Evolutionary conservation across 1,284 basidiomycete species (phyloP).

Genomic region (Termitomyces sp.): DNA sequence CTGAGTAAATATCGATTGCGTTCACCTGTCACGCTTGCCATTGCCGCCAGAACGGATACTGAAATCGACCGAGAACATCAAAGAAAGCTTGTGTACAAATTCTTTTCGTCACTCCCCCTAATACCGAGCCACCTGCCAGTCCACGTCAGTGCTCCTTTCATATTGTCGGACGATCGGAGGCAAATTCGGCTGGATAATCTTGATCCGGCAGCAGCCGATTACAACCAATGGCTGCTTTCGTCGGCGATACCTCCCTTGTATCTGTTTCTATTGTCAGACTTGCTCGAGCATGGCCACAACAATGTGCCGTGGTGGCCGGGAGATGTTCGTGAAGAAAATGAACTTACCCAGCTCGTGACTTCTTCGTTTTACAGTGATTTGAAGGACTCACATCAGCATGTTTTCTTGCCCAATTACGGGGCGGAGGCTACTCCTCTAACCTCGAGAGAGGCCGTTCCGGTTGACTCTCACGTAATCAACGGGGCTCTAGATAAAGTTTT

Average conservation of each 20-base stretch:
- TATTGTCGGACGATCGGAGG: slow-evolving; percentile 25
- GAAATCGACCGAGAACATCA: background rate
- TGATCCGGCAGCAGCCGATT: slow-evolving; percentile 29
- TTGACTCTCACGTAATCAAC: slow-evolving; percentile 4
- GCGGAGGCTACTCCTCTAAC: background rate
- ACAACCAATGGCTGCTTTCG: slow-evolving; percentile 38
- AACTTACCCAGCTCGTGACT: slow-evolving; percentile 17
- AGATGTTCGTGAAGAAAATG: slow-evolving; percentile 1
- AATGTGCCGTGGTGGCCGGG: slow-evolving; percentile 31
- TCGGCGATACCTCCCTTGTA: slow-evolving; percentile 32
- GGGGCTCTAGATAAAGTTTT: slow-evolving; percentile 14
- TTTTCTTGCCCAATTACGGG: slow-evolving; percentile 9
- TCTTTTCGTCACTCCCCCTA: slow-evolving; percentile 33
- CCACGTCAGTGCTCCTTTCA: slow-evolving; percentile 32
- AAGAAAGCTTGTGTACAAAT: slow-evolving; percentile 10
- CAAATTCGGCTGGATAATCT: slow-evolving; percentile 32
- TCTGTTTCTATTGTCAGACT: slow-evolving; percentile 27
- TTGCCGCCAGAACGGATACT: background rate
- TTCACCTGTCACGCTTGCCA: slow-evolving; percentile 2
- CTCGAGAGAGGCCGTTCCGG: slow-evolving; percentile 15
- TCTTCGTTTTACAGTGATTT: slow-evolving; percentile 26
- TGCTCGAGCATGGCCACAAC: slow-evolving; percentile 16
- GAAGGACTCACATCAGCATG: slow-evolving; percentile 11
- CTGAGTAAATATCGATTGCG: slow-evolving; percentile 8
- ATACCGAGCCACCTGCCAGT: slow-evolving; percentile 26